Evolutionary conservation across 2,329 filamentous ascomycete genomes (phyloP).

Genomic region (Aureobasidium sp.): DNA sequence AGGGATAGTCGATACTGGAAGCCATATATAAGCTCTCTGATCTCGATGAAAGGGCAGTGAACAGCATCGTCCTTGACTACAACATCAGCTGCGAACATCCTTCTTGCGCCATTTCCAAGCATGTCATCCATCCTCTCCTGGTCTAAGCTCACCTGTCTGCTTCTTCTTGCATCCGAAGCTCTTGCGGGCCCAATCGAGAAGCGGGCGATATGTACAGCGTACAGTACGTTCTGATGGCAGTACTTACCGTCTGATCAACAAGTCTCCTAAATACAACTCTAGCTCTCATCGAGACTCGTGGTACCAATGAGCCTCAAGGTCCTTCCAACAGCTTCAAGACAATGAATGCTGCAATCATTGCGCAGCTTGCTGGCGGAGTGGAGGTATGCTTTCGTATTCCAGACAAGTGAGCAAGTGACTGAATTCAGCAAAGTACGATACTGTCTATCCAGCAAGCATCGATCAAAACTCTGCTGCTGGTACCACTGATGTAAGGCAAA

Average conservation of each 20-base stretch:
- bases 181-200: not conserved
- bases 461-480: conserved; percentile 26
- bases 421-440: conserved; percentile 25
- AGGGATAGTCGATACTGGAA: no score
- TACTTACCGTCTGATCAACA: not conserved
- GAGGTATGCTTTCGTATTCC: conserved; percentile 9
- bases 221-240: not conserved
- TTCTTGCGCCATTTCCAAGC: not conserved
- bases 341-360: conserved; percentile 29
- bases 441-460: conserved; percentile 29
- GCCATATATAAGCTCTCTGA: no score
- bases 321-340: conserved; percentile 28
- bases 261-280: not conserved
- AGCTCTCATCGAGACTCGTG: conserved; percentile 25
- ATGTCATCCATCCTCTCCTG: not conserved
- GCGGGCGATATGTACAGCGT: conserved; percentile 1
- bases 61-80: no score
- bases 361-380: conserved; percentile 27
- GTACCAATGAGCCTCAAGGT: conserved; percentile 24
- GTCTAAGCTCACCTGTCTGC: conserved; percentile 1
- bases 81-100: no score
- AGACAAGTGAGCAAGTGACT: not conserved
- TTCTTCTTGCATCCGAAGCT: not conserved
- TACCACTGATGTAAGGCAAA: conserved; percentile 23
- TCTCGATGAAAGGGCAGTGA: no score